Evolutionary conservation across 1,284 basidiomycete genomes (phyloP).

Genomic region (Cryptococcus sp.): DNA sequence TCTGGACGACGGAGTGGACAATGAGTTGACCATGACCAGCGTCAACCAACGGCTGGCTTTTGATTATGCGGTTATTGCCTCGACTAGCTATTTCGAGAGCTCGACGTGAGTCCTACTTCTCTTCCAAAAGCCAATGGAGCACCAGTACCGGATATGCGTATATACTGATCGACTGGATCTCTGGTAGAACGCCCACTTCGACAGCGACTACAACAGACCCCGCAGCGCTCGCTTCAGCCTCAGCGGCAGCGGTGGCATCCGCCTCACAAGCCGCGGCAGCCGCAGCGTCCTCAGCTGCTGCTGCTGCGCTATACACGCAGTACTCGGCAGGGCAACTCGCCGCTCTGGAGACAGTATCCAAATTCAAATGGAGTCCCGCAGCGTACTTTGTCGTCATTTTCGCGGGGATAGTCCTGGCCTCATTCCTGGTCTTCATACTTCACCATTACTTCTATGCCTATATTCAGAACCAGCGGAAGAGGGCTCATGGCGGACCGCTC

Average conservation of each 20-base stretch:
- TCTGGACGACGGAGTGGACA: constrained; percentile 17
- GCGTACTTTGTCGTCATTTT: constrained; percentile 33
- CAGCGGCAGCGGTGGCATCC: neutral
- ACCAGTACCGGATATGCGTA: too few relatives aligned
- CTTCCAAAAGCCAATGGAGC: too few relatives aligned
- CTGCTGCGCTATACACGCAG: constrained; percentile 8
- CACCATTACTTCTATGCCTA: neutral
- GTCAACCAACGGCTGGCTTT: constrained; percentile 24
- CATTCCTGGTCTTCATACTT: constrained; percentile 7
- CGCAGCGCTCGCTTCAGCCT: constrained; percentile 6
- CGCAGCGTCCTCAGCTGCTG: constrained; percentile 9
- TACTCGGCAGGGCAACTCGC: constrained; percentile 22
- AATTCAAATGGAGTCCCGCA: constrained; percentile 28
- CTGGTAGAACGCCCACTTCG: neutral
- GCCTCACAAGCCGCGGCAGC: constrained; percentile 3
- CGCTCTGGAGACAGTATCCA: constrained; percentile 15
- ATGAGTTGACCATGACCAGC: constrained; percentile 26
- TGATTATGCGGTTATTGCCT: constrained; percentile 28
- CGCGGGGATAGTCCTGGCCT: constrained; percentile 8
- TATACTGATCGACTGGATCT: too few relatives aligned
- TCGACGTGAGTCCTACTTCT: neutral
- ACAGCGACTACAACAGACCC: neutral
- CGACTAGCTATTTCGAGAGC: neutral
- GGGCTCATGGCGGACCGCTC: neutral
- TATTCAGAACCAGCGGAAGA: neutral